phyloP scores from a whole-genome alignment of 768 basidiomycete species.

The Lactarius sp. region DNA sequence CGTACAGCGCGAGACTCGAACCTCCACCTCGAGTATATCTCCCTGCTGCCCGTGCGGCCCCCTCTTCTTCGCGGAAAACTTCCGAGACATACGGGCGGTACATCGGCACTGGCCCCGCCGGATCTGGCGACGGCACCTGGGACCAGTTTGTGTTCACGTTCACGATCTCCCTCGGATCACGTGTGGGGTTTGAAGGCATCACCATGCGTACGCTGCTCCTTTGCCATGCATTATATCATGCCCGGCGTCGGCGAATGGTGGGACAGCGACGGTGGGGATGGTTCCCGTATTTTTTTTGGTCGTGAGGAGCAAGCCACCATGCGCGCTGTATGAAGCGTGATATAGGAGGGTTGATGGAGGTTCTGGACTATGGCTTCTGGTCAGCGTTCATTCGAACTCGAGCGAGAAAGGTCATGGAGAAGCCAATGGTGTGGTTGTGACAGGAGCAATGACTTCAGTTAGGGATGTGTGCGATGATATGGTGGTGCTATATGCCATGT shows the following conservation, averaged over 20 bases:
- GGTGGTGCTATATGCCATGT: no score
- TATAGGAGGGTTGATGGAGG: not conserved
- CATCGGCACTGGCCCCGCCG: not conserved
- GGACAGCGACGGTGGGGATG: conserved; percentile 13
- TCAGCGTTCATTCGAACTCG: not conserved
- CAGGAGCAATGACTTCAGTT: no score
- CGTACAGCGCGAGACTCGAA: not conserved
- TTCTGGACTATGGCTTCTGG: not conserved
- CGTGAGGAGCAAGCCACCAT: no score
- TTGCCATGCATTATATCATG: not conserved
- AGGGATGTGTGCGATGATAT: no score
- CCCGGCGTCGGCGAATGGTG: conserved; percentile 12
- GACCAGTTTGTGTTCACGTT: conserved; percentile 9
- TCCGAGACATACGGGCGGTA: conserved; percentile 35
- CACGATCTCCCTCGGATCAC: not conserved
- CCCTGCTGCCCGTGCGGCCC: not conserved
- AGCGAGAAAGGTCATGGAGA: no score
- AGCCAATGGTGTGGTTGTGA: no score
- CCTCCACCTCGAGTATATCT: conserved; percentile 9
- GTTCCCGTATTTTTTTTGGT: conserved; percentile 1
- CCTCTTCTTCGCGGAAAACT: conserved; percentile 37
- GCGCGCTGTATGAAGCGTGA: no score
- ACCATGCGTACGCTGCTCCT: no score
- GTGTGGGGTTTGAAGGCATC: not conserved
- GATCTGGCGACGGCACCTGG: not conserved